Evolutionary conservation across 2,329 filamentous ascomycete species (phyloP).

Genomic region (Aspergillus hortae): DNA sequence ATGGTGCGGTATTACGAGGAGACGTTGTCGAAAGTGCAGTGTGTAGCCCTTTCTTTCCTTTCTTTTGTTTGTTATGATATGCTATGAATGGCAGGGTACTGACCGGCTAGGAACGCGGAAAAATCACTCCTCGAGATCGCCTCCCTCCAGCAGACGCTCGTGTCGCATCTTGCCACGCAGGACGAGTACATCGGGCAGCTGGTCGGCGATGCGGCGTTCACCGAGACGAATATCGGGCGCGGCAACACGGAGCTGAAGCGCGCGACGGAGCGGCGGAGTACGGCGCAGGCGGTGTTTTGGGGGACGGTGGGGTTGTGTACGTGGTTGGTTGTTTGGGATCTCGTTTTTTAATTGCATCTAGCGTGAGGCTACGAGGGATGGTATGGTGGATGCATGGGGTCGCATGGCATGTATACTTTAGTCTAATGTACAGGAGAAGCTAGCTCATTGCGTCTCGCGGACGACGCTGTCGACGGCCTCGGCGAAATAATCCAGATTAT

Average conservation of each 20-base stretch:
- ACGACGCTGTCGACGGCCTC: slow-evolving; percentile 85
- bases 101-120: slow-evolving; percentile 63
- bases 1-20: slow-evolving; percentile 93
- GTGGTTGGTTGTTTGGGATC: slow-evolving; percentile 73
- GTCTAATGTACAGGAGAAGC: background rate
- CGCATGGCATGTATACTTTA: background rate
- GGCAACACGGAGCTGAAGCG: slow-evolving; percentile 91
- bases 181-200: slow-evolving; percentile 86
- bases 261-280: slow-evolving; percentile 68
- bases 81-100: background rate
- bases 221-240: slow-evolving; percentile 78
- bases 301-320: slow-evolving; percentile 72
- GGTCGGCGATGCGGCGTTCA: slow-evolving; percentile 76
- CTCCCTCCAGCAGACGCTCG: slow-evolving; percentile 84
- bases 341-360: slow-evolving; percentile 49
- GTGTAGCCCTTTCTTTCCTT: slow-evolving; percentile 40
- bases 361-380: no score
- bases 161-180: slow-evolving; percentile 79
- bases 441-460: slow-evolving; percentile 30
- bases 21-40: slow-evolving; percentile 92
- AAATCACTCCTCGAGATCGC: slow-evolving; percentile 89
- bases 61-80: background rate
- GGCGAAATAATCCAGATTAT: slow-evolving; percentile 91
- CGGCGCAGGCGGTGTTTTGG: slow-evolving; percentile 75
- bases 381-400: background rate